Percentiles rank a stretch among this genome's conserved stretches.
Evolutionary conservation across 1,284 basidiomycete genomes (phyloP).

Genomic region (Stygiomarasmius scandens): DNA sequence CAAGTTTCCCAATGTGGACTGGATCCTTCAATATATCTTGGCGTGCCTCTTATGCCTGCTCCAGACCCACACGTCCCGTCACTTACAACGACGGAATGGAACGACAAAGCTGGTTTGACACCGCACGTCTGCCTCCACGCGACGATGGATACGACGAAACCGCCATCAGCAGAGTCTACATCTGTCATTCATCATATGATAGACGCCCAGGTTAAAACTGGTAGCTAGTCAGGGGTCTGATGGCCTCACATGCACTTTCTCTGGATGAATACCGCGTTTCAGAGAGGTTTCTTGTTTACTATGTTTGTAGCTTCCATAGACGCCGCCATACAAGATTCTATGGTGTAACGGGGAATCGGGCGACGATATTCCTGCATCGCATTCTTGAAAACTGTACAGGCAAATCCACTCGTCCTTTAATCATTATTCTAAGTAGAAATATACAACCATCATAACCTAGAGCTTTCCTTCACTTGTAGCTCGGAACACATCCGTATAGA

Average conservation of each 20-base stretch:
- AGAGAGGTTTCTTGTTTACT: conserved; percentile 29
- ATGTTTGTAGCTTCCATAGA: conserved; percentile 15
- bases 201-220: conserved; percentile 38
- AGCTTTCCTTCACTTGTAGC: too few species aligned
- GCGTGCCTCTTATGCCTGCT: conserved; percentile 1
- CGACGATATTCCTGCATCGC: conserved; percentile 37
- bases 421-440: too few species aligned
- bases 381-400: conserved; percentile 37
- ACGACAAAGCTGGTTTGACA: conserved; percentile 50
- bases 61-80: conserved; percentile 32
- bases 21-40: conserved; percentile 36
- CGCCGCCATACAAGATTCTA: conserved; percentile 40
- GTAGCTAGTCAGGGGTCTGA: conserved; percentile 47
- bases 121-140: conserved; percentile 40
- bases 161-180: conserved; percentile 39
- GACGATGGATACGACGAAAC: conserved; percentile 40
- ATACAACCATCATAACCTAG: too few species aligned
- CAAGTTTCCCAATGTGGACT: conserved; percentile 41
- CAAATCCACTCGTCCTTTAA: too few species aligned
- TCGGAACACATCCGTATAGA: too few species aligned
- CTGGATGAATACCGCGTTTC: conserved; percentile 43
- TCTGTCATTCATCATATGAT: conserved; percentile 41
- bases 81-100: conserved; percentile 32
- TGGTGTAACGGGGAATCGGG: conserved; percentile 45
- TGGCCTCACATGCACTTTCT: conserved; percentile 43